Evolutionary conservation across 176 grass and related monocot species (phyloP).

Genomic region (Carex kokanica): DNA sequence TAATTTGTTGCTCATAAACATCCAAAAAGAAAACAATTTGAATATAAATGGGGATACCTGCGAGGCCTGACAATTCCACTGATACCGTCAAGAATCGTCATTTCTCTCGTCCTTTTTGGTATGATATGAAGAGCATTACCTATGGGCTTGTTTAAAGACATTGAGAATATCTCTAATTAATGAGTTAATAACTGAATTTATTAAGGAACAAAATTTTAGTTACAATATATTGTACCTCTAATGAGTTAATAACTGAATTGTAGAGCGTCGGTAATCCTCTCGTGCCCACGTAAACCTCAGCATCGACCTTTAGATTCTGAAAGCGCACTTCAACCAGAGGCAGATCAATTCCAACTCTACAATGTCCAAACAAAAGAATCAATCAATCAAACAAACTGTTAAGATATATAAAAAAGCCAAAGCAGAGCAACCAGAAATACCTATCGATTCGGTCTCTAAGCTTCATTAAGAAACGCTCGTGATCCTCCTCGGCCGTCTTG

Average conservation of each 20-base stretch:
- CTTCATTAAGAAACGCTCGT: conserved; percentile 15
- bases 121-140: conserved; percentile 36
- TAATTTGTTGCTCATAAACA: no score
- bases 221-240: conserved; percentile 18
- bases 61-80: conserved; percentile 51
- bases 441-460: conserved; percentile 20
- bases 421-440: no score
- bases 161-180: not conserved
- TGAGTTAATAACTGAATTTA: no score
- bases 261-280: conserved; percentile 33
- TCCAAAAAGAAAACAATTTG: not conserved
- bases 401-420: no score
- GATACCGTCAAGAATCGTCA: conserved; percentile 43
- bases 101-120: conserved; percentile 41
- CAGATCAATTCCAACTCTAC: conserved; percentile 31
- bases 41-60: conserved; percentile 30
- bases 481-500: conserved; percentile 23
- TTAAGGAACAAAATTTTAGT: not conserved
- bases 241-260: conserved; percentile 38
- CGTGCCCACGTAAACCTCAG: conserved; percentile 33
- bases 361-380: not conserved
- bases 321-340: conserved; percentile 39
- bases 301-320: conserved; percentile 31
- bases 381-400: no score
- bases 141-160: conserved; percentile 22